phyloP scores from a whole-genome alignment of 2,329 filamentous ascomycete genomes.

The Tricladium varicosporioides region DNA sequence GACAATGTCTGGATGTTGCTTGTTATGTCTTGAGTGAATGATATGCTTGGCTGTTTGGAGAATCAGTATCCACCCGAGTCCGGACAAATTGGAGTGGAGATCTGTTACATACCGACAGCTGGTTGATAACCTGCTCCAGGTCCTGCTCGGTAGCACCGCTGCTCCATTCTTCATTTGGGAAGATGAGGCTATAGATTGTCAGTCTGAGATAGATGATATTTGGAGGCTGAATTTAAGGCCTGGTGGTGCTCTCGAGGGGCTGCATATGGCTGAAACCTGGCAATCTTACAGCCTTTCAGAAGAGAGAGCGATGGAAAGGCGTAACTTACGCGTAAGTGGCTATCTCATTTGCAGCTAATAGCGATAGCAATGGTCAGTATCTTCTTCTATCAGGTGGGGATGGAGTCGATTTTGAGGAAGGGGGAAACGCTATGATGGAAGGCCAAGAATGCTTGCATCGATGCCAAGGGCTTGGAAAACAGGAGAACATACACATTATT shows the following conservation, averaged over 20 bases:
- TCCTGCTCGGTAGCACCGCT: slow-evolving; percentile 16
- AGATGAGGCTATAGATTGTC: slow-evolving; percentile 26
- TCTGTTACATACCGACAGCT: slow-evolving; percentile 25
- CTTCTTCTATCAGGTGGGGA: not conserved
- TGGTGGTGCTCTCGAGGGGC: slow-evolving; percentile 2
- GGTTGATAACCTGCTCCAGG: slow-evolving; percentile 20
- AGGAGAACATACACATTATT: not conserved
- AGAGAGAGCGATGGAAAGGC: not conserved
- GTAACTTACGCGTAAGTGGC: slow-evolving; percentile 30
- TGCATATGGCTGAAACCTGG: not conserved
- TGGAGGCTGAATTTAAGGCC: not conserved
- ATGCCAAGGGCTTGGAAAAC: not conserved
- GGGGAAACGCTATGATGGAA: not conserved
- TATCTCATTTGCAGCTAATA: slow-evolving; percentile 28
- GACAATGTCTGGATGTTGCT: slow-evolving; percentile 75
- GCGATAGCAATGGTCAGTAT: not conserved
- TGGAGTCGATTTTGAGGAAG: not conserved
- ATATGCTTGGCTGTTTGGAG: slow-evolving; percentile 29
- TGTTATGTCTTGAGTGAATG: slow-evolving; percentile 37
- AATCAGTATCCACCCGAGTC: slow-evolving; percentile 6
- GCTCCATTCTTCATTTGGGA: slow-evolving; percentile 32
- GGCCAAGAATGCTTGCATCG: not conserved
- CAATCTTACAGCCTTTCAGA: too few relatives aligned
- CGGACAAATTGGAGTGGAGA: not conserved
- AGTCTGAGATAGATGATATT: slow-evolving; percentile 8